Percentiles rank a stretch among this genome's conserved stretches.
phyloP scores from a whole-genome alignment of 2,329 filamentous ascomycete species.

The Monosporascus sp. region DNA sequence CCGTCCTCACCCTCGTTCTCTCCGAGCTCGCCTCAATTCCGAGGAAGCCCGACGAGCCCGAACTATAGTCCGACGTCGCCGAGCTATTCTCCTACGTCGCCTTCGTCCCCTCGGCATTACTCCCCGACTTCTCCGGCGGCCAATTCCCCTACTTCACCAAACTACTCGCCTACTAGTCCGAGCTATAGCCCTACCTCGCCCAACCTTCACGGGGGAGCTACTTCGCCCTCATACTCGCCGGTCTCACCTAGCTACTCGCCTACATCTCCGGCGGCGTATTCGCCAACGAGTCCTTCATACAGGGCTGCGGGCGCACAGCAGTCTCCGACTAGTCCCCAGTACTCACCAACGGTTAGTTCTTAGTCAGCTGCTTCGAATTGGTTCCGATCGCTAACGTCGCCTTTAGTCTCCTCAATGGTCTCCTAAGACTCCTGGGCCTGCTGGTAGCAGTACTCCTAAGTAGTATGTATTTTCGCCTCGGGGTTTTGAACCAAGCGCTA shows the following conservation, averaged over 20 bases:
- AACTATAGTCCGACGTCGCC: slow-evolving; percentile 63
- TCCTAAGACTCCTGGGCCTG: slow-evolving; percentile 39
- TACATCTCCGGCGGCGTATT: slow-evolving; percentile 62
- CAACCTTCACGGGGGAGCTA: slow-evolving; percentile 42
- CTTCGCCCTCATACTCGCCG: slow-evolving; percentile 60
- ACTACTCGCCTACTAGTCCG: slow-evolving; percentile 66
- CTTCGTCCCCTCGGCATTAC: slow-evolving; percentile 52
- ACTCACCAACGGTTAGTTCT: slow-evolving; percentile 59
- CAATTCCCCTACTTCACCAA: slow-evolving; percentile 70
- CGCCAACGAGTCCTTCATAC: slow-evolving; percentile 59
- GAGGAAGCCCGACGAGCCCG: slow-evolving; percentile 50
- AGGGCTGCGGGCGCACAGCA: slow-evolving; percentile 48
- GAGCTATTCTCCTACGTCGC: slow-evolving; percentile 59
- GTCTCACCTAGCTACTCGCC: slow-evolving; percentile 76
- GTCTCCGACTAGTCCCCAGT: slow-evolving; percentile 65
- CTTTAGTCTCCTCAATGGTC: slow-evolving; percentile 40
- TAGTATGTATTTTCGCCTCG: slow-evolving; percentile 30
- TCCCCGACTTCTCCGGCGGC: slow-evolving; percentile 70
- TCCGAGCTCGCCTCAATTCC: slow-evolving; percentile 43
- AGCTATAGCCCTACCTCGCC: slow-evolving; percentile 67
- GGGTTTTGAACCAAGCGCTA: neutral
- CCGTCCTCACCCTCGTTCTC: slow-evolving; percentile 60
- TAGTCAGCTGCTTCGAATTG: neutral
- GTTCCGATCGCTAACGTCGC: slow-evolving; percentile 20
- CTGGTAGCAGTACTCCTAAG: slow-evolving; percentile 32